Evolutionary conservation across 768 basidiomycete genomes (phyloP).

Genomic region (Calocera cornea): DNA sequence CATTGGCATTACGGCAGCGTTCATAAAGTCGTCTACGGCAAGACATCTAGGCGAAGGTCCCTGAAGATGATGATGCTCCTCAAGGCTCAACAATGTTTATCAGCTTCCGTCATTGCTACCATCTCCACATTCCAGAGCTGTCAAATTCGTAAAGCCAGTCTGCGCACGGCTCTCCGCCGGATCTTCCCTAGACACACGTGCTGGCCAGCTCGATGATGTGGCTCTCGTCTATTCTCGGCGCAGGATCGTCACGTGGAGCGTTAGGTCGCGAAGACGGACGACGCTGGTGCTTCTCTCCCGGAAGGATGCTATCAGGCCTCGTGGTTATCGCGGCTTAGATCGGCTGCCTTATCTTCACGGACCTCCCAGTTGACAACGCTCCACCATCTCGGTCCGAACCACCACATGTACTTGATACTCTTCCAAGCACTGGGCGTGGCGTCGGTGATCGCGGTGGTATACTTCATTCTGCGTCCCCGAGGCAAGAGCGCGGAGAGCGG

Average conservation of each 20-base stretch:
- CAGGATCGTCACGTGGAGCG: too few relatives aligned
- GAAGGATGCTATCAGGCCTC: too few relatives aligned
- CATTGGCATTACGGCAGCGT: too few relatives aligned
- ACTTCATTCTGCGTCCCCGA: neutral
- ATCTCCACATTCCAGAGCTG: neutral
- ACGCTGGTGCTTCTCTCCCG: too few relatives aligned
- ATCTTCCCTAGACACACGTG: neutral
- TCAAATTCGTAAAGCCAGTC: neutral
- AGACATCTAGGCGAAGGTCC: neutral
- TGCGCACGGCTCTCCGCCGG: neutral
- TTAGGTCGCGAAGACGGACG: too few relatives aligned
- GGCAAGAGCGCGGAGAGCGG: neutral
- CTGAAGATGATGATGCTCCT: neutral
- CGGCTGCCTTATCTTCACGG: too few relatives aligned
- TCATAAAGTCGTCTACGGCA: too few relatives aligned
- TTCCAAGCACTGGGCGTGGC: neutral
- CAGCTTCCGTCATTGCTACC: neutral
- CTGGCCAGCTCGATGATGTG: too few relatives aligned
- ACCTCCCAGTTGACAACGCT: neutral
- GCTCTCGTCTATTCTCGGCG: neutral
- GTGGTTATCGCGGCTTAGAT: too few relatives aligned
- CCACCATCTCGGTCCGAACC: neutral
- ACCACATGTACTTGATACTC: neutral
- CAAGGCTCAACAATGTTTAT: too few relatives aligned
- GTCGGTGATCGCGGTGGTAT: neutral